Percentiles rank a stretch among this genome's conserved stretches.
Conservation (phyloP, 2,329 filamentous ascomycete genomes). For the Fusarium tupiense region DNA sequence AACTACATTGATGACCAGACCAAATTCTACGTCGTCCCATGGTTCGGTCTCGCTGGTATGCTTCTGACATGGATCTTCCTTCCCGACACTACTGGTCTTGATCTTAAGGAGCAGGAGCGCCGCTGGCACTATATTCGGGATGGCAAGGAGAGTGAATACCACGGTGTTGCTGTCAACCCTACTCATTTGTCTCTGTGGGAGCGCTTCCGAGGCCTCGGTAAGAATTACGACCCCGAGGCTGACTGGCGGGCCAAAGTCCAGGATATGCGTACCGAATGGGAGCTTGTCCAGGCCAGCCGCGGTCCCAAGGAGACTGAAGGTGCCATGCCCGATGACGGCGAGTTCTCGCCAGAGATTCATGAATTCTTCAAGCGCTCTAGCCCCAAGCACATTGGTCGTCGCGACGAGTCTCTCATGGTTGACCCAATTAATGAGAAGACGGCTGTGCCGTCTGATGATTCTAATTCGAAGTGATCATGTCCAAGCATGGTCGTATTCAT, state of each 20-base stretch:
- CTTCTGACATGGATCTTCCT: constrained; percentile 86
- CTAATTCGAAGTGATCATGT: constrained; percentile 23
- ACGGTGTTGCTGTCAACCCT: constrained; percentile 91
- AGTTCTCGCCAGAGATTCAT: constrained; percentile 64
- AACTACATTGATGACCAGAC: constrained; percentile 89
- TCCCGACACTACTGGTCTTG: constrained; percentile 95
- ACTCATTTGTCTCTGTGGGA: constrained; percentile 91
- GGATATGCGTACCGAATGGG: constrained; percentile 78
- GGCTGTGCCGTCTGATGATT: constrained; percentile 28
- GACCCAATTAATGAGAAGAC: constrained; percentile 45
- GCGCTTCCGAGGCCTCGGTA: constrained; percentile 78
- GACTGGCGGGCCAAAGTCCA: constrained; percentile 87
- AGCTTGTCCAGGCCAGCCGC: constrained; percentile 58
- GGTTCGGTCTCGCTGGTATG: constrained; percentile 92
- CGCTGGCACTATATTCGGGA: constrained; percentile 88
- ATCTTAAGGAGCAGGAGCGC: constrained; percentile 96
- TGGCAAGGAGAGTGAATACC: constrained; percentile 83
- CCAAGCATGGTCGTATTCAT: not conserved
- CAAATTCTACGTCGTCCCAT: constrained; percentile 93
- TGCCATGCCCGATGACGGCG: constrained; percentile 56
- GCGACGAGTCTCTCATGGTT: constrained; percentile 37
- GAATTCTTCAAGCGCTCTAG: constrained; percentile 61
- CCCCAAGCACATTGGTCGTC: constrained; percentile 41
- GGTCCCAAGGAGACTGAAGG: constrained; percentile 60
- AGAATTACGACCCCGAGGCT: constrained; percentile 82